Percentiles rank a stretch among this genome's conserved stretches.
Conservation (phyloP, 2,329 filamentous ascomycete genomes). For the Cercospora janseana region DNA sequence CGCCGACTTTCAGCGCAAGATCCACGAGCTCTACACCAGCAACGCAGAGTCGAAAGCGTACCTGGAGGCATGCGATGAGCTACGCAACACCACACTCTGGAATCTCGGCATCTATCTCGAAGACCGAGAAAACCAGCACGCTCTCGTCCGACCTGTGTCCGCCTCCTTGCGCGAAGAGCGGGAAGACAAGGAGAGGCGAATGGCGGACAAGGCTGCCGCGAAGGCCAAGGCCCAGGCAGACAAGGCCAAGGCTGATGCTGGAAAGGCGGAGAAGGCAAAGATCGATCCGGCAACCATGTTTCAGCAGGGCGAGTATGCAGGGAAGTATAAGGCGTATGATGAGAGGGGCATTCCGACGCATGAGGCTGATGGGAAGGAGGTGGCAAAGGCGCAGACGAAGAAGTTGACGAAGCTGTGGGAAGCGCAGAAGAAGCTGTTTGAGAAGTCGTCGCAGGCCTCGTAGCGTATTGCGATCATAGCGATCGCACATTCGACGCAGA, state of each 20-base stretch:
- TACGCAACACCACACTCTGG: conserved; percentile 78
- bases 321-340: conserved; percentile 79
- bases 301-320: conserved; percentile 57
- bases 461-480: too few relatives aligned
- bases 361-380: conserved; percentile 72
- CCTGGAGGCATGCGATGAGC: conserved; percentile 71
- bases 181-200: conserved; percentile 54
- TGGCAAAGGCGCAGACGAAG: conserved; percentile 77
- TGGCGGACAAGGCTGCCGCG: conserved; percentile 46
- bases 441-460: conserved; percentile 52
- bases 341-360: conserved; percentile 75
- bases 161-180: conserved; percentile 51
- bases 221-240: conserved; percentile 54
- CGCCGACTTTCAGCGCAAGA: conserved; percentile 58
- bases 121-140: conserved; percentile 66
- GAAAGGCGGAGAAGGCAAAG: conserved; percentile 56
- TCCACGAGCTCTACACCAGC: conserved; percentile 54
- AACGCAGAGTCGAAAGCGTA: conserved; percentile 64
- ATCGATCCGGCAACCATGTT: conserved; percentile 60
- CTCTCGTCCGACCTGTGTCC: conserved; percentile 69
- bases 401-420: conserved; percentile 88
- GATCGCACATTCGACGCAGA: not conserved
- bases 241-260: conserved; percentile 48
- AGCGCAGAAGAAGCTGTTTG: conserved; percentile 80
- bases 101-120: conserved; percentile 85